Evolutionary conservation across 768 basidiomycete species (phyloP).

Genomic region (Lentinula lateritia): DNA sequence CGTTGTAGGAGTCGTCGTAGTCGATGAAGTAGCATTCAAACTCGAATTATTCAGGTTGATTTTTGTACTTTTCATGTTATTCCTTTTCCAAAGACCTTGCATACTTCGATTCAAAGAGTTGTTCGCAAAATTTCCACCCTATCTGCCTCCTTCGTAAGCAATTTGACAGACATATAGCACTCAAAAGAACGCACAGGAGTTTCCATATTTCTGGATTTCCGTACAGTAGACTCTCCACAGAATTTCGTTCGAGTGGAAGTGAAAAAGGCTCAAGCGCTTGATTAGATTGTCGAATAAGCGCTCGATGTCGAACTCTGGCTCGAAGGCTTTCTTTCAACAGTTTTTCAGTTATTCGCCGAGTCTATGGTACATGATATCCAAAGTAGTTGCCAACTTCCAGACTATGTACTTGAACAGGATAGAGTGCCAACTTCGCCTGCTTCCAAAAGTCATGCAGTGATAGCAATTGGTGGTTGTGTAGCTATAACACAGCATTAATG

Average conservation of each 20-base stretch:
- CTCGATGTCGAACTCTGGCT: too few relatives aligned
- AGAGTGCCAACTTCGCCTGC: too few relatives aligned
- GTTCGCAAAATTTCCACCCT: conserved; percentile 56
- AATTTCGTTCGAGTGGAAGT: neutral
- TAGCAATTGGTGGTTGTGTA: too few relatives aligned
- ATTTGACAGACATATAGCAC: neutral
- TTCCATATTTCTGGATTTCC: conserved; percentile 8
- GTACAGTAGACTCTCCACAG: neutral
- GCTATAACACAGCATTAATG: neutral
- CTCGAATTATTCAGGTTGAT: conserved; percentile 56
- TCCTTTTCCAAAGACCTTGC: conserved; percentile 69
- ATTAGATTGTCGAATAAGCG: too few relatives aligned
- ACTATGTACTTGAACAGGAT: too few relatives aligned
- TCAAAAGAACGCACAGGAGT: conserved; percentile 12
- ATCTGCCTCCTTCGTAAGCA: conserved; percentile 39
- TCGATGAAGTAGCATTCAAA: neutral
- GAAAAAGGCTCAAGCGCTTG: too few relatives aligned
- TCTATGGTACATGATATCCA: too few relatives aligned
- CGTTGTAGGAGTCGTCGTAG: conserved; percentile 14
- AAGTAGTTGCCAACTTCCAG: too few relatives aligned
- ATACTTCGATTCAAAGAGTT: conserved; percentile 61
- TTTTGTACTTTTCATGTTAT: conserved; percentile 49
- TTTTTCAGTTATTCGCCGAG: too few relatives aligned
- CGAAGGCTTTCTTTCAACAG: too few relatives aligned
- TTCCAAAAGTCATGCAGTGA: too few relatives aligned